Evolutionary conservation across 2,329 filamentous ascomycete genomes (phyloP).

Genomic region (Monilinia fructicola): DNA sequence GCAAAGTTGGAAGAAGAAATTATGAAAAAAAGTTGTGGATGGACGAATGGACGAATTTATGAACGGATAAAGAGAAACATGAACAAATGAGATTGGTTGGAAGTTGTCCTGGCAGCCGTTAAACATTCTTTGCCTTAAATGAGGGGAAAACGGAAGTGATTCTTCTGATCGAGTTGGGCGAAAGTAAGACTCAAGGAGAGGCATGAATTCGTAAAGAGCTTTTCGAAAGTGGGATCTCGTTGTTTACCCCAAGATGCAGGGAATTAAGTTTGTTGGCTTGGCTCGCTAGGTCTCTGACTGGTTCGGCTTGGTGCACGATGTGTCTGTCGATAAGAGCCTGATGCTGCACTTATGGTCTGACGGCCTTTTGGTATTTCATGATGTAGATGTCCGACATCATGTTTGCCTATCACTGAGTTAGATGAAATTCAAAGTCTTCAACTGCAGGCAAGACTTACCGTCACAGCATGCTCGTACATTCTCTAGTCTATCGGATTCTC

Average conservation of each 20-base stretch:
- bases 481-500: conserved; percentile 77
- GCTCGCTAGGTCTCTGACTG: conserved; percentile 27
- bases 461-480: conserved; percentile 97
- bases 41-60: conserved; percentile 15
- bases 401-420: conserved; percentile 58
- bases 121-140: conserved; percentile 20
- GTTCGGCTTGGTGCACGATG: conserved; percentile 28
- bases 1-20: conserved; percentile 3
- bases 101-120: conserved; percentile 17
- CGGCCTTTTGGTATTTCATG: conserved; percentile 49
- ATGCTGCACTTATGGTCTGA: conserved; percentile 28
- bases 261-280: conserved; percentile 17
- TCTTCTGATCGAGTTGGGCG: conserved; percentile 17
- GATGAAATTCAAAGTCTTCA: conserved; percentile 7
- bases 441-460: conserved; percentile 60
- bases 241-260: background rate
- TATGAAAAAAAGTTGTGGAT: conserved; percentile 11
- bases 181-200: conserved; percentile 18
- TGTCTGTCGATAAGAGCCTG: conserved; percentile 26
- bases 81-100: conserved; percentile 13
- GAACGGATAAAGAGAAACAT: conserved; percentile 1
- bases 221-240: background rate
- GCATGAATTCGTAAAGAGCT: conserved; percentile 22
- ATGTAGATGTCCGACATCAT: conserved; percentile 65
- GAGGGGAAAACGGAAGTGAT: background rate